Conservation (phyloP, 2,329 filamentous ascomycete species). For the Polychaeton citri region DNA sequence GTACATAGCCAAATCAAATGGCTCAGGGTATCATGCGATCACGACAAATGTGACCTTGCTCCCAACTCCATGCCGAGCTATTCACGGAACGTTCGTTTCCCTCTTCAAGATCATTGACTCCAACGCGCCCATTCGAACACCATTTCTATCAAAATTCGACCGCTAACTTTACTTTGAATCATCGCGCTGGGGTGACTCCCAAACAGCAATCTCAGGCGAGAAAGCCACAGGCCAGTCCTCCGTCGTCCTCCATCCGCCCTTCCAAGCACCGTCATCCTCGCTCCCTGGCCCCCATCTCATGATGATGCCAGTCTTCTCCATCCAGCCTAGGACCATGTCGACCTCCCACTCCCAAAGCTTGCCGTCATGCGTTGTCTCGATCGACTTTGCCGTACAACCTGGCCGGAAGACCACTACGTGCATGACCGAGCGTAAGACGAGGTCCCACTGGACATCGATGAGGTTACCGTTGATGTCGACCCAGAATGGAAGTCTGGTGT, state of each 20-base stretch:
- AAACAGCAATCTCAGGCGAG: slow-evolving; percentile 12
- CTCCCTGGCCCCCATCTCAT: slow-evolving; percentile 26
- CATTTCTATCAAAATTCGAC: no score
- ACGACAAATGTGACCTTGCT: no score
- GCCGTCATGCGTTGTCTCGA: slow-evolving; percentile 44
- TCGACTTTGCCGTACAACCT: slow-evolving; percentile 38
- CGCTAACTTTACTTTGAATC: no score
- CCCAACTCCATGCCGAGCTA: no score
- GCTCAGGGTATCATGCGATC: no score
- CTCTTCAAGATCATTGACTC: no score
- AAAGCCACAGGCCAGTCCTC: slow-evolving; percentile 57
- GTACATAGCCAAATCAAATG: no score
- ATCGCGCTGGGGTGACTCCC: slow-evolving; percentile 12
- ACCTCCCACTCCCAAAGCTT: slow-evolving; percentile 52
- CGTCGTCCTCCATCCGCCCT: slow-evolving; percentile 30
- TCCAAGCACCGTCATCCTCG: slow-evolving; percentile 19
- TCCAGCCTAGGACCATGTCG: slow-evolving; percentile 46
- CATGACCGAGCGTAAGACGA: slow-evolving; percentile 48
- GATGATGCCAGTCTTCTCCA: slow-evolving; percentile 39
- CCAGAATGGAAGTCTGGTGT: slow-evolving; percentile 52
- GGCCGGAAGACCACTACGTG: slow-evolving; percentile 51
- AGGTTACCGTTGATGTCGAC: slow-evolving; percentile 52
- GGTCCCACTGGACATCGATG: slow-evolving; percentile 49
- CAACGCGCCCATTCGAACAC: no score
- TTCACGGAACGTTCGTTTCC: no score